Evolutionary conservation across 306 rosid genomes (phyloP).

Genomic region (Amphicarpaea edgeworthii): DNA sequence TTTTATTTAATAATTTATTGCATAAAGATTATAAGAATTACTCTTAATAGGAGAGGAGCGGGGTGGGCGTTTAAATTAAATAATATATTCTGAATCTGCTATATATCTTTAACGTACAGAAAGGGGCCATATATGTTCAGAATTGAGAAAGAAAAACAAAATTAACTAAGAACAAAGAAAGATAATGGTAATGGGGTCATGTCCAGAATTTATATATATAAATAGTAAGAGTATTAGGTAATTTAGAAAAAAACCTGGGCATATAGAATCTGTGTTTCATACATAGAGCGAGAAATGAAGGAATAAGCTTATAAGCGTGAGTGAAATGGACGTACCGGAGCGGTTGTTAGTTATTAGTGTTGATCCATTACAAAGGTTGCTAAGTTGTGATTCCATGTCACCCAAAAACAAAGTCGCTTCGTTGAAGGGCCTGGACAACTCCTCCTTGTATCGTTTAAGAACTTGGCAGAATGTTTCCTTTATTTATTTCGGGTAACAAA

Average conservation of each 20-base stretch:
- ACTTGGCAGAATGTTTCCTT: slow-evolving; percentile 70
- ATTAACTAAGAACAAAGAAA: not conserved
- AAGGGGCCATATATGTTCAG: slow-evolving; percentile 31
- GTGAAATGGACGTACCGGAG: slow-evolving; percentile 41
- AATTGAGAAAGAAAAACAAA: not conserved
- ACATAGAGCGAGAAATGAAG: no score
- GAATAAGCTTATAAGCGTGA: no score
- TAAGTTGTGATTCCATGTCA: slow-evolving; percentile 66
- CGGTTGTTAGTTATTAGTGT: slow-evolving; percentile 46
- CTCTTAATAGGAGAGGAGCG: not conserved
- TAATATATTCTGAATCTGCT: not conserved
- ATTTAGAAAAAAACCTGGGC: not conserved
- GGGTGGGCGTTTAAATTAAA: slow-evolving; percentile 12
- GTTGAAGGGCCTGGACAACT: slow-evolving; percentile 65
- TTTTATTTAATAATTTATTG: not conserved
- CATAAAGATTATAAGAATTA: not conserved
- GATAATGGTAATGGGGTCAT: not conserved
- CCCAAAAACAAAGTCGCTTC: slow-evolving; percentile 70
- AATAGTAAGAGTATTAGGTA: not conserved
- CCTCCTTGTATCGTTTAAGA: slow-evolving; percentile 68
- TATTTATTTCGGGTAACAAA: not conserved
- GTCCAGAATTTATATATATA: not conserved
- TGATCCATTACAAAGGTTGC: slow-evolving; percentile 69
- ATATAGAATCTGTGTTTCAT: no score
- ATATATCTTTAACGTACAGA: slow-evolving; percentile 25